These are phyloP conservation scores for Rhodosporidiobolus sp. DNA, from an alignment of 768 basidiomycete species.

Conservation along the genomic window DNA sequence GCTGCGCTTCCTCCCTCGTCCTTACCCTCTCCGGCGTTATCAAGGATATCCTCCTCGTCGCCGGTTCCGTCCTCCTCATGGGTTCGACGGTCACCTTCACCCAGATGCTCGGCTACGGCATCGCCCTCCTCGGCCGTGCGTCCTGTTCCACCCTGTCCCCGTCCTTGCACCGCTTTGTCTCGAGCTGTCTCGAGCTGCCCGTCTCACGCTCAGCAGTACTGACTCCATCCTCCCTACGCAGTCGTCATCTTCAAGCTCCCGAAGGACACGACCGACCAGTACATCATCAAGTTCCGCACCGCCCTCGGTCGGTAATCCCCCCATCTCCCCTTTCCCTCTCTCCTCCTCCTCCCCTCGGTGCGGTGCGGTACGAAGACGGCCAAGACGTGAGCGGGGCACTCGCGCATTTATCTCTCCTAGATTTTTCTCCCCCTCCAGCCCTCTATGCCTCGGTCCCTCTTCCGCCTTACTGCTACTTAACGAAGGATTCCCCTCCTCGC, in stretches of 20 bases:
- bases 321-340: too few relatives aligned
- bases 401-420: too few relatives aligned
- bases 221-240: neutral
- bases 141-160: neutral
- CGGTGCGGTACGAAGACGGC: too few relatives aligned
- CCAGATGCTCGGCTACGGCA: conserved; percentile 76
- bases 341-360: too few relatives aligned
- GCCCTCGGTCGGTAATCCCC: conserved; percentile 31
- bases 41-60: conserved; percentile 90
- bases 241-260: conserved; percentile 44
- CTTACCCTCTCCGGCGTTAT: conserved; percentile 71
- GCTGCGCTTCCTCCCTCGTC: conserved; percentile 61
- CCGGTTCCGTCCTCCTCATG: conserved; percentile 83
- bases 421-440: too few relatives aligned
- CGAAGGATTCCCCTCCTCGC: too few relatives aligned
- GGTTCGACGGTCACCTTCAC: conserved; percentile 72
- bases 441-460: too few relatives aligned
- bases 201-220: too few relatives aligned
- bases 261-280: conserved; percentile 39
- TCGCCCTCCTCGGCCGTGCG: conserved; percentile 68
- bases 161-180: too few relatives aligned
- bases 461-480: too few relatives aligned
- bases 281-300: conserved; percentile 23
- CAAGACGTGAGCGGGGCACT: too few relatives aligned
- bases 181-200: too few relatives aligned